Conservation (phyloP, 768 basidiomycete genomes). For the Naganishia onofrii region DNA sequence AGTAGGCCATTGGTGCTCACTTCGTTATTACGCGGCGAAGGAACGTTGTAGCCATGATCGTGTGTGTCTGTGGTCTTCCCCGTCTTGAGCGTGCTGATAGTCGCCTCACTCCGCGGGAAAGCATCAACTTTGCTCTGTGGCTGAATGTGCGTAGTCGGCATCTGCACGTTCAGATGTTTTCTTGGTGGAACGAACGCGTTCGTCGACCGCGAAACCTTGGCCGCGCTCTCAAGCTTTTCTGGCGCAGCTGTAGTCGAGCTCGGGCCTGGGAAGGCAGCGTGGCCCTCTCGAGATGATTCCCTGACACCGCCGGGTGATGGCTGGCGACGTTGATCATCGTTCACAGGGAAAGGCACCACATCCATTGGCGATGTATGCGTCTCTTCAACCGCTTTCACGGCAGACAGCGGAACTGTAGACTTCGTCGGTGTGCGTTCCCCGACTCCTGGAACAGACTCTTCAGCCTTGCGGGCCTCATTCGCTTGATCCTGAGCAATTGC, state of each 20-base stretch:
- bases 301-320: background rate
- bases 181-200: background rate
- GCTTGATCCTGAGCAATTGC: slow-evolving; percentile 10
- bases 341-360: background rate
- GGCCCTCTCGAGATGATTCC: background rate
- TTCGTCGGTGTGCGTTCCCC: background rate
- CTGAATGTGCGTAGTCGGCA: background rate
- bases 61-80: background rate
- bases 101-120: background rate
- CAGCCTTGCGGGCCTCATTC: background rate
- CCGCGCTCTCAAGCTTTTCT: background rate
- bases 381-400: background rate
- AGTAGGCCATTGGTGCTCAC: background rate
- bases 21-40: background rate
- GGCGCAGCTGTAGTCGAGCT: background rate
- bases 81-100: background rate
- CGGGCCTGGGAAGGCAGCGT: background rate
- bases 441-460: too few species aligned
- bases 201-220: background rate
- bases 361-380: background rate
- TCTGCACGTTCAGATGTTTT: slow-evolving; percentile 1
- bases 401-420: background rate
- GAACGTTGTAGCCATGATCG: background rate
- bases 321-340: too few species aligned
- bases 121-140: background rate